These are phyloP conservation scores for Cladosporium halotolerans DNA, from an alignment of 2,329 filamentous ascomycete genomes.

Conservation along the genomic window DNA sequence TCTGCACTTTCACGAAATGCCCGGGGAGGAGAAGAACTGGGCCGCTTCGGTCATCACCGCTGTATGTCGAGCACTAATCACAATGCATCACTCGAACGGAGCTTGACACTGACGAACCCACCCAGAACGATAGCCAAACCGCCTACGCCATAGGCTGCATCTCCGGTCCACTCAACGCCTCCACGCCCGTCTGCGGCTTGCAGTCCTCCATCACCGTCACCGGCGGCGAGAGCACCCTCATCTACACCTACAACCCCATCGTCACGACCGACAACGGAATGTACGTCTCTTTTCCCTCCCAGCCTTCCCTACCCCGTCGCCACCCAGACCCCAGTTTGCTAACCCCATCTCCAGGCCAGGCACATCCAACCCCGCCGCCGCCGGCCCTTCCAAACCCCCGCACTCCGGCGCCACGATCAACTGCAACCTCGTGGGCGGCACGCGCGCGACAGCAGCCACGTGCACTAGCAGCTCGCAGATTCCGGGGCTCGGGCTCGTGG, in stretches of 20 bases:
- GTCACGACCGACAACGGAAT: constrained; percentile 13
- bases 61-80: constrained; percentile 11
- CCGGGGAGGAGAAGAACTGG: not conserved
- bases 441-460: constrained; percentile 15
- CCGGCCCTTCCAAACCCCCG: not conserved
- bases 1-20: not conserved
- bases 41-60: constrained; percentile 18
- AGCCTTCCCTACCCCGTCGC: constrained; percentile 10
- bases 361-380: constrained; percentile 12
- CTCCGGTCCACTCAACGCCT: constrained; percentile 11
- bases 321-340: constrained; percentile 7
- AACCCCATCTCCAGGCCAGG: constrained; percentile 14
- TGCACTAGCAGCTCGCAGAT: constrained; percentile 21
- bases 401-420: constrained; percentile 16
- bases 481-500: constrained; percentile 20
- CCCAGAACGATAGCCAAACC: constrained; percentile 19
- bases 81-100: not conserved
- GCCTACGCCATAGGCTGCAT: constrained; percentile 24
- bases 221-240: constrained; percentile 24
- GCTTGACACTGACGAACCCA: not conserved
- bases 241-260: constrained; percentile 15
- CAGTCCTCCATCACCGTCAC: constrained; percentile 25
- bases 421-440: constrained; percentile 23
- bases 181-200: constrained; percentile 17
- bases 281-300: constrained; percentile 6